Percentiles rank a stretch among this genome's conserved stretches.
Conservation (phyloP, 108 stramenopile genomes). For the Discostella pseudostelligera region DNA sequence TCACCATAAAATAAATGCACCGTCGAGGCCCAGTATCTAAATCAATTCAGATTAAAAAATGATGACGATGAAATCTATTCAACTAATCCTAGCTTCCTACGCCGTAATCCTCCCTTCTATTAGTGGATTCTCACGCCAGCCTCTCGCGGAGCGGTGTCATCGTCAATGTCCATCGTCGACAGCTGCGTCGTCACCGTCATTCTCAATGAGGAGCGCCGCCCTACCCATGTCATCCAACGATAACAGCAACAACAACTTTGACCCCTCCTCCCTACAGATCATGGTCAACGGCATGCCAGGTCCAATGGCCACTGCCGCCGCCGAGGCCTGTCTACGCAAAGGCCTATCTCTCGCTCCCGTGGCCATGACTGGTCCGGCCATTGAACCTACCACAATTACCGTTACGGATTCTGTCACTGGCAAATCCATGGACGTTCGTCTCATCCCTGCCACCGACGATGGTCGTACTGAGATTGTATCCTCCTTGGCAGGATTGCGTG, state of each 20-base stretch:
- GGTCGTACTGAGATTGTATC: conserved; percentile 57
- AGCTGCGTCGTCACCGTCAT: too few species aligned
- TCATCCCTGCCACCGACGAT: conserved; percentile 68
- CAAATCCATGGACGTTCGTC: conserved; percentile 57
- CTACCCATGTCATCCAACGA: neutral
- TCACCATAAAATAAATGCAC: too few species aligned
- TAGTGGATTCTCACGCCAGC: too few species aligned
- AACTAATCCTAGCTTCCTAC: too few species aligned
- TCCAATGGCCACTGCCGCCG: conserved; percentile 93
- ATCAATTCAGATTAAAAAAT: too few species aligned
- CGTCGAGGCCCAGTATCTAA: too few species aligned
- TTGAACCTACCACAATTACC: conserved; percentile 68
- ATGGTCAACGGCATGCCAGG: conserved; percentile 96
- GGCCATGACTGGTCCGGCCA: conserved; percentile 88
- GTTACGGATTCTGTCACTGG: conserved; percentile 69
- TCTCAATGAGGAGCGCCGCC: too few species aligned
- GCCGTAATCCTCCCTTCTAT: too few species aligned
- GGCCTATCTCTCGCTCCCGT: conserved; percentile 79
- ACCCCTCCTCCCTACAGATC: conserved; percentile 44
- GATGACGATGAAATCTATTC: too few species aligned
- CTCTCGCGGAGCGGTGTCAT: too few species aligned
- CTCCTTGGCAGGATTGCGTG: conserved; percentile 59
- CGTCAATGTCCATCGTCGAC: too few species aligned
- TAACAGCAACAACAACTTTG: conserved; percentile 17
- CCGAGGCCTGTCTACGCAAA: conserved; percentile 91